Base-by-base conservation (phyloP, 129 eudicot genomes). In the Flaveria trinervia region DNA sequence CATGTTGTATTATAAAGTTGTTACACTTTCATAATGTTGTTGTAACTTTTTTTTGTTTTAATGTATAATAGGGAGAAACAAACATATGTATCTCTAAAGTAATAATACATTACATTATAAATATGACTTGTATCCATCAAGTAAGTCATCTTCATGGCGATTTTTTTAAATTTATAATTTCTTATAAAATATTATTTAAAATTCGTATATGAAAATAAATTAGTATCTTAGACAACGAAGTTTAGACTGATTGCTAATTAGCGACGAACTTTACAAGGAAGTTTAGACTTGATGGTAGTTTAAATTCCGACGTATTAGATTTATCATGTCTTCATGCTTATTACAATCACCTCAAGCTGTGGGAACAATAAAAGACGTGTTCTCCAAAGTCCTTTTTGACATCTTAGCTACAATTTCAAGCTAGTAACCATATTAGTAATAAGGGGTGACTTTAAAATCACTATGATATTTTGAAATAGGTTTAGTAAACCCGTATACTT, bases 1-100 rank as follows among this genome's bases (percentile, higher is more conserved):
- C 68, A 14, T 43, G 5, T 62, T 62, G 68, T 62, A 28, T 62
- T 62, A 61, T 62, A 62, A 61, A 61, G 43, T 12, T 61, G 43
- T 61, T 25, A 26, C 41, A 61, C 7, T 61, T 61, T 61, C 43
- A 61, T 4, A 61, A 14, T 2, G 9, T 60, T 23, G 39, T 61
- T 25, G 10, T 10, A 25, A 5, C 41, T 61, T 25, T 61, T 61
- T 55, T 7, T 17, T 17, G 20, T 7, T 17, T 17, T 8, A 1
- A 54, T 5, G 17, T 36, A 36, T 36, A 36, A 5, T 36, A 36
- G 41, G 41, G 41, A 36, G 41, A 36, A 36, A 36, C 41, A 36
- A 36, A 36, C 0, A 36, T 36, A 5, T 5, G 1, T 36, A 36
- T 36, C 6, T 36, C 41, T 36, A 36, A 36, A 36, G 41, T 36